phyloP scores from a whole-genome alignment of 2,329 filamentous ascomycete species.

The Exserohilum turcica region DNA sequence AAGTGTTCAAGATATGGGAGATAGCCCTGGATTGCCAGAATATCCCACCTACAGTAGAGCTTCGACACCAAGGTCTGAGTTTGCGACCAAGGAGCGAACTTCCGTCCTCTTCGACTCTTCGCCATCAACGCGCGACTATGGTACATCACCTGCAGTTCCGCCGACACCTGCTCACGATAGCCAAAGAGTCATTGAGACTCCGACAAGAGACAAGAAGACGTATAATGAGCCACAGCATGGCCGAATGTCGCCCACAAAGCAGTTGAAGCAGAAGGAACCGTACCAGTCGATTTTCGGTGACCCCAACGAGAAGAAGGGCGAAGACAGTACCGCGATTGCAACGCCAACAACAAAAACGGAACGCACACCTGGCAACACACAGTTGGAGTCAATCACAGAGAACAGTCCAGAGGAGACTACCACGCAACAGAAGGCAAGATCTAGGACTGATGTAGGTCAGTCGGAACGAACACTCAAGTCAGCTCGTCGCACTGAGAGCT shows the following conservation, averaged over 20 bases:
- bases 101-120: constrained; percentile 47
- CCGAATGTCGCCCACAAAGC: constrained; percentile 15
- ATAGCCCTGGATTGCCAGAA: constrained; percentile 39
- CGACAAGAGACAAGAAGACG: constrained; percentile 17
- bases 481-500: constrained; percentile 37
- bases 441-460: constrained; percentile 50
- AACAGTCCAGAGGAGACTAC: constrained; percentile 51
- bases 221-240: constrained; percentile 12
- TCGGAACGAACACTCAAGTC: constrained; percentile 52
- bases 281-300: constrained; percentile 44
- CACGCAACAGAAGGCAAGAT: constrained; percentile 51
- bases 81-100: constrained; percentile 43
- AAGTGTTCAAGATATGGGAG: constrained; percentile 15
- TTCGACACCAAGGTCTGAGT: constrained; percentile 38
- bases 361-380: constrained; percentile 36
- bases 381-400: constrained; percentile 60
- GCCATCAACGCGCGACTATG: constrained; percentile 42
- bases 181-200: constrained; percentile 13
- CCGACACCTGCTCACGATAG: constrained; percentile 26
- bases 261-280: constrained; percentile 26
- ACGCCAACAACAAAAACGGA: constrained; percentile 35
- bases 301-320: constrained; percentile 32
- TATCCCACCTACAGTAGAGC: constrained; percentile 15
- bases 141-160: constrained; percentile 31
- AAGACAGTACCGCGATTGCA: constrained; percentile 18